Conservation (phyloP, 1,284 basidiomycete genomes). For the Ustilago nuda region DNA sequence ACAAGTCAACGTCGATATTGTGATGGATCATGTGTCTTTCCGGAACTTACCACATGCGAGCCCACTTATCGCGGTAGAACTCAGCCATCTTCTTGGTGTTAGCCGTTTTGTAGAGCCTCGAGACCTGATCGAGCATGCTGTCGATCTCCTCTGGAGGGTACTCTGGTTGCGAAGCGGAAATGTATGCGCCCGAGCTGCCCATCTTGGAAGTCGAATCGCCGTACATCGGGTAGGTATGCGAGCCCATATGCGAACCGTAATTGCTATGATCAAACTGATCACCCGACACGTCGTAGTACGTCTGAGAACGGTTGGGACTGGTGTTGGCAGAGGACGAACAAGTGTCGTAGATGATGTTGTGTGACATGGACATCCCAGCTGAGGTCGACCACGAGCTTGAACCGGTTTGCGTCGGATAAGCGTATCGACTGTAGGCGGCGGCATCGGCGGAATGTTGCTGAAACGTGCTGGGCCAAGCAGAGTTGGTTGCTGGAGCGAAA, state of each 20-base stretch:
- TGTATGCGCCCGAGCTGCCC: constrained; percentile 15
- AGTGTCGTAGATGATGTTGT: constrained; percentile 44
- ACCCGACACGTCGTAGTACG: constrained; percentile 42
- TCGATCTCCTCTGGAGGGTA: constrained; percentile 47
- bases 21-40: not conserved
- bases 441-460: constrained; percentile 30
- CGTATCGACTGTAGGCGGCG: constrained; percentile 24
- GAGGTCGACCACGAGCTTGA: constrained; percentile 22
- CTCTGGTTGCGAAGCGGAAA: constrained; percentile 28
- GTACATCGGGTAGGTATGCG: constrained; percentile 27
- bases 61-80: constrained; percentile 56
- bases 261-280: constrained; percentile 29
- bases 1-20: not conserved
- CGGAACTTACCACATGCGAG: constrained; percentile 47
- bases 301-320: constrained; percentile 40
- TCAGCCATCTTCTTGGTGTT: constrained; percentile 57
- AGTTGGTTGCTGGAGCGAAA: constrained; percentile 13
- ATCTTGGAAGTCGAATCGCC: constrained; percentile 27
- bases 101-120: constrained; percentile 48
- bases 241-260: constrained; percentile 29
- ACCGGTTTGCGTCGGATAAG: constrained; percentile 25
- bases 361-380: constrained; percentile 34
- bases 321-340: constrained; percentile 41
- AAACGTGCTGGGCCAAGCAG: constrained; percentile 16
- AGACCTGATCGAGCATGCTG: constrained; percentile 45